Evolutionary conservation across 2,329 filamentous ascomycete genomes (phyloP).

Genomic region (Xylaria sp.): DNA sequence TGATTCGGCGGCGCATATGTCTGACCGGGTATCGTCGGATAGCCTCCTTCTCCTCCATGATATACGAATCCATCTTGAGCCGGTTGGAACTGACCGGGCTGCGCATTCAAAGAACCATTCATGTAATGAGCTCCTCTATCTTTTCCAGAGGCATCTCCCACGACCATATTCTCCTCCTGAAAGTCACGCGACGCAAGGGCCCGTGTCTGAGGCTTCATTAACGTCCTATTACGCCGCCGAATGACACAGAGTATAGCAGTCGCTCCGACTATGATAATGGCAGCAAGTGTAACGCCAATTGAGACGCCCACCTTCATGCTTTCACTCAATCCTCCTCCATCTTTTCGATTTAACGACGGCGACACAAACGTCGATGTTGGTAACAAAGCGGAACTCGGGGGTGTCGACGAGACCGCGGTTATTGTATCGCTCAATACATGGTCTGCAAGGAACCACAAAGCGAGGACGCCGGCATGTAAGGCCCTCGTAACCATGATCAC

Average conservation of each 20-base stretch:
- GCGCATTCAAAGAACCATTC: conserved; percentile 5
- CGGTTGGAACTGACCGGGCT: neutral
- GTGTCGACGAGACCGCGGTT: neutral
- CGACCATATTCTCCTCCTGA: conserved; percentile 13
- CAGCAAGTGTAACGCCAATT: conserved; percentile 32
- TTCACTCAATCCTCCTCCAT: conserved; percentile 19
- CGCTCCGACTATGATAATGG: conserved; percentile 27
- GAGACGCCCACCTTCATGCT: conserved; percentile 31
- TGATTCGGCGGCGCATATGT: conserved; percentile 23
- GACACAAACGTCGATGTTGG: conserved; percentile 24
- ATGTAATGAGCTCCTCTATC: conserved; percentile 25
- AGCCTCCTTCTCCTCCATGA: conserved; percentile 15
- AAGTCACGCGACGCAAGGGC: conserved; percentile 2
- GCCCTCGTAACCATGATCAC: conserved; percentile 32
- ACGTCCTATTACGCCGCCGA: conserved; percentile 18
- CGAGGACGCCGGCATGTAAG: conserved; percentile 18
- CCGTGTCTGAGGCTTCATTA: conserved; percentile 25
- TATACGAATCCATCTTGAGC: conserved; percentile 13
- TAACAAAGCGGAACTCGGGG: conserved; percentile 6
- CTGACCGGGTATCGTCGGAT: conserved; percentile 26
- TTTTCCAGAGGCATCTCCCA: conserved; percentile 2
- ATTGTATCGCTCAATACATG: conserved; percentile 19
- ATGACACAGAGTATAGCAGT: conserved; percentile 32
- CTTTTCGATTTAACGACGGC: conserved; percentile 6
- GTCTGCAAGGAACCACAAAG: conserved; percentile 29